Evolutionary conservation across 257 asterid genomes (phyloP).

Genomic region (Handroanthus guayacan): DNA sequence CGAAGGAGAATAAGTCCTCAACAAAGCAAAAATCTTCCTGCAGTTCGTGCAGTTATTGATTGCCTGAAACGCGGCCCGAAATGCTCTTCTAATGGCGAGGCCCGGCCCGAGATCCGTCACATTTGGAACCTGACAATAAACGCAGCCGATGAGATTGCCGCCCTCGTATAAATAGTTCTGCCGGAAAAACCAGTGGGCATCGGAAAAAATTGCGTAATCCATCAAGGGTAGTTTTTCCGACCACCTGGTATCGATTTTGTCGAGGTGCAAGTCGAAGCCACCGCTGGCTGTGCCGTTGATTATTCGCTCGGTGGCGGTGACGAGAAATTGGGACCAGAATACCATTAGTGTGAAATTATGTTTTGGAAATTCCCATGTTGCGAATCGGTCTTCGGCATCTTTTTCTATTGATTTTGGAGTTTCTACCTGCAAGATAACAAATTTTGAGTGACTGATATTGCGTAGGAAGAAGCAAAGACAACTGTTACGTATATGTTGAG

Average conservation of each 20-base stretch:
- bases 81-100: slow-evolving; percentile 40
- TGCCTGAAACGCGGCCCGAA: slow-evolving; percentile 47
- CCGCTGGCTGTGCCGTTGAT: slow-evolving; percentile 53
- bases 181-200: slow-evolving; percentile 58
- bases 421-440: slow-evolving; percentile 45
- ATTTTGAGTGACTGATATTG: neutral
- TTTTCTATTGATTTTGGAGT: slow-evolving; percentile 36
- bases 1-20: slow-evolving; percentile 59
- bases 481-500: no score
- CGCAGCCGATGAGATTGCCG: slow-evolving; percentile 49
- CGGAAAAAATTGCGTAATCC: slow-evolving; percentile 57
- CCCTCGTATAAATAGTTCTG: slow-evolving; percentile 47
- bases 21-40: slow-evolving; percentile 35
- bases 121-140: slow-evolving; percentile 46
- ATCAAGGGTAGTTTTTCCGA: slow-evolving; percentile 45
- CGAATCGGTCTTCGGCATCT: slow-evolving; percentile 34
- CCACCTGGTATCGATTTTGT: slow-evolving; percentile 51
- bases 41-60: slow-evolving; percentile 47
- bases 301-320: slow-evolving; percentile 39
- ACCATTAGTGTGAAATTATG: slow-evolving; percentile 50
- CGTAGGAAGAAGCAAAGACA: neutral
- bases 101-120: slow-evolving; percentile 38
- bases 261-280: slow-evolving; percentile 51
- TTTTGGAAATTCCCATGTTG: slow-evolving; percentile 49
- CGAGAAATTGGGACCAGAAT: slow-evolving; percentile 58